Evolutionary conservation across 306 rosid genomes (phyloP), one percentile per base, ranked within the genome.

Genomic region (Arachis stenosperma): DNA sequence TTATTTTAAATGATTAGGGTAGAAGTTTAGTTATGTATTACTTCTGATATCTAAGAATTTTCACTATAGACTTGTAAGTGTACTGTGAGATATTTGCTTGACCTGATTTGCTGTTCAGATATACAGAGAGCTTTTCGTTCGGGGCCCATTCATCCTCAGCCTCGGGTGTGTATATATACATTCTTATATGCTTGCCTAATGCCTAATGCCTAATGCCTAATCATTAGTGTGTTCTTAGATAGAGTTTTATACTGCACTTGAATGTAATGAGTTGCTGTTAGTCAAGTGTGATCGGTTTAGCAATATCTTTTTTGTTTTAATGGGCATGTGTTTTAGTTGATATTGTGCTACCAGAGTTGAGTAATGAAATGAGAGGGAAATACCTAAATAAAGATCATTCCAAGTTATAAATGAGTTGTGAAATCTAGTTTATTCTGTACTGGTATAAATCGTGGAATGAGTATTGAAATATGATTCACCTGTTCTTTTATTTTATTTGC

Each of bases 81-180:
- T 11, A 7, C 42, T 37, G 37, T 43, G 11, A 10, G 60, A 46
- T 40, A 48, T 72, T 86, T 85, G 82, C 75, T 86, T 75, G 62
- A 70, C 88, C 77, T 85, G 42, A 84, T 74, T 83, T 17, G 40
- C n/a, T 82, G 56, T 63, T 36, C 81, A 94, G 98, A 94, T 85
- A 91, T 91, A 82, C 97, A 94, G 83, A 94, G 85, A 79, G 84
- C 93, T 81, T 89, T 89, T 78, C 97, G 96, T 10, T 84, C 91
- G 0, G 98, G 97, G 59, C 86, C 90, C 0, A 87, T 85, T 73
- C 95, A 86, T 85, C 97, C 97, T 15, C 96, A 91, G 12, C 98
- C 98, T 62, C 87, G 98, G 84, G 98, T 91, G 48, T 30, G 80
- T 55, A 4, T 61, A 29, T 30, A 60, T 69, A 29, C 13, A 9